Conservation (phyloP, 106 monocot species). For the Hemerocallis citrina region DNA sequence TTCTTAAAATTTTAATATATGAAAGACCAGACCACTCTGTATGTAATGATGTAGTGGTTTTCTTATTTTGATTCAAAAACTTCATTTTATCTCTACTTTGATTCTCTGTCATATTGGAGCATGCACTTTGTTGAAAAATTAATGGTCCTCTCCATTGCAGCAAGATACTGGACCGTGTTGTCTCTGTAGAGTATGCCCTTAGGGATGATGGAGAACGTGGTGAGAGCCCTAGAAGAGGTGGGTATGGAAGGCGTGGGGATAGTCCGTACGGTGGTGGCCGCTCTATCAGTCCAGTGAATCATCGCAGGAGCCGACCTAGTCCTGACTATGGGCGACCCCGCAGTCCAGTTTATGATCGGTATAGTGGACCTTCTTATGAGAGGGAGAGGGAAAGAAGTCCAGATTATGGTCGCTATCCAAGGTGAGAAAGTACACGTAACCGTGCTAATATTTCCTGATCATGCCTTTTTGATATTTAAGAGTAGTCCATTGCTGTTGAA, state of each 20-base stretch:
- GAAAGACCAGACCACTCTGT: too few relatives aligned
- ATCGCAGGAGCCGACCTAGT: conserved; percentile 13
- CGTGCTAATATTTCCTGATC: too few relatives aligned
- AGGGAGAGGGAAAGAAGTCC: conserved; percentile 17
- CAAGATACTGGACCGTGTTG: conserved; percentile 74
- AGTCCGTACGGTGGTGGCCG: neutral
- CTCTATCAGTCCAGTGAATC: neutral
- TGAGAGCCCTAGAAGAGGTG: neutral
- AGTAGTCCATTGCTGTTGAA: too few relatives aligned
- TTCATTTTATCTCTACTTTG: neutral
- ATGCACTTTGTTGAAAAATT: too few relatives aligned
- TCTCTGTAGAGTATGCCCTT: conserved; percentile 83
- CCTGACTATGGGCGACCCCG: conserved; percentile 41
- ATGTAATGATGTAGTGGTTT: too few relatives aligned
- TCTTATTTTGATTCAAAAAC: neutral
- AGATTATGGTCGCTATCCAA: conserved; percentile 44
- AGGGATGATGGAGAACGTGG: conserved; percentile 78
- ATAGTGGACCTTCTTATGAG: conserved; percentile 22
- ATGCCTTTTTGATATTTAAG: too few relatives aligned
- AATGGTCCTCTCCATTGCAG: conserved; percentile 24
- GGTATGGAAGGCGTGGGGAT: neutral
- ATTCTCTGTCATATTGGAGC: too few relatives aligned
- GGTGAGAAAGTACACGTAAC: conserved; percentile 43
- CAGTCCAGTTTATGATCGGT: conserved; percentile 41
- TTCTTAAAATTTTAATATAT: too few relatives aligned